Base-by-base conservation (phyloP, 176 grass and related monocot genomes). In the Oryza officinalis region DNA sequence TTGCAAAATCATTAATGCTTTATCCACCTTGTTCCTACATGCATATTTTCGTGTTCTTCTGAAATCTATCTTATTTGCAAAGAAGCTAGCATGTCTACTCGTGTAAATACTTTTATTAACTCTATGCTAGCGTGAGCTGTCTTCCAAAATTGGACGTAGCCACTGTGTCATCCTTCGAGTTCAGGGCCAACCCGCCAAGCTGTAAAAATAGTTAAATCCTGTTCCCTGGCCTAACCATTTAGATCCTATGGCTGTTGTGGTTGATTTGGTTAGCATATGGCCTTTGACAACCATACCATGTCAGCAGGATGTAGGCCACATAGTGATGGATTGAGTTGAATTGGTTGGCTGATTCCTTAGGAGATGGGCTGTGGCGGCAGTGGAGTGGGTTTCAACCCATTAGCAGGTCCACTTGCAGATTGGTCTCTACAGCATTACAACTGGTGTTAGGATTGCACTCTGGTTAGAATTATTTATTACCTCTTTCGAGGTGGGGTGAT, bases 261-360 rank as follows among this genome's bases (percentile, higher is more conserved):
- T 60, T 82, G 50, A 72, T 63, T 82, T 72, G 18, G 69, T 82
- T 73, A 32, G 54, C 69, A 82, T 63, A 72, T 82, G 80, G 13
- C 18, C 52, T 57, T 57, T 57, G 20, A 57, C 20, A 57, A 57
- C 52, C 1, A 57, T 57, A 57, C 52, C 18, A 57, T 57, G n/a
- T 57, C 52, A 57, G 7, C 52, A 57, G 52, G 49, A 57, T 22
- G 8, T 57, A 57, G 18, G 52, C 52, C 8, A 22, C 0, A 1
- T 18, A 57, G 20, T 57, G 17, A 11, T 50, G 14, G 47, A 35
- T 35, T 35, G 5, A 0, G 33, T 35, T 35, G 33, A 5, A 35
- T 35, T 35, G 33, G 33, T 35, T 35, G 28, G 28, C 28, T 30
- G 33, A 35, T 35, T 35, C 33, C 33, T 35, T 35, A 35, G 33